Conservation (phyloP, 2,329 filamentous ascomycete genomes). For the Aspergillus sp. region DNA sequence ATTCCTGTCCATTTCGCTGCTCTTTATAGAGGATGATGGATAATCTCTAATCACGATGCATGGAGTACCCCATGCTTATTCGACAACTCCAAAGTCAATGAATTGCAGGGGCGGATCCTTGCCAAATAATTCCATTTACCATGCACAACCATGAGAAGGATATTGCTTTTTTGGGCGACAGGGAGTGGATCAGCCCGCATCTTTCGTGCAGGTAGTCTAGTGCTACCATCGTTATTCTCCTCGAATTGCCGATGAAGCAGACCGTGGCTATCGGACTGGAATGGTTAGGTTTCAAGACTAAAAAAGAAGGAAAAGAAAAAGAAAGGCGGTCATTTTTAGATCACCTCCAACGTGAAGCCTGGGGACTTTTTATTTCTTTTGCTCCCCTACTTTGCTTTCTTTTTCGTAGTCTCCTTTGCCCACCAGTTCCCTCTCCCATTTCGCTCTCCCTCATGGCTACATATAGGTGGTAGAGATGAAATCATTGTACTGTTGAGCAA, state of each 20-base stretch:
- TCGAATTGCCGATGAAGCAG: slow-evolving; percentile 7
- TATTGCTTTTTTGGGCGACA: slow-evolving; percentile 11
- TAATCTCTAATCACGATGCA: neutral
- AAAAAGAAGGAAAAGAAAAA: neutral
- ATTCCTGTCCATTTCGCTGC: neutral
- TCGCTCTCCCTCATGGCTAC: slow-evolving; percentile 4
- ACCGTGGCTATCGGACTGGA: slow-evolving; percentile 8
- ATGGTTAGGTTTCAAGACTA: slow-evolving; percentile 6
- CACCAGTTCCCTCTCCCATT: slow-evolving; percentile 2
- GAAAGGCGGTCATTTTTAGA: neutral
- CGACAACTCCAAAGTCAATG: slow-evolving; percentile 2
- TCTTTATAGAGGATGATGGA: neutral
- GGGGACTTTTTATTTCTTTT: neutral
- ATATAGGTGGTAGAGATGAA: slow-evolving; percentile 18
- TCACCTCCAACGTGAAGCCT: slow-evolving; percentile 7
- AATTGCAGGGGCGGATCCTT: slow-evolving; percentile 14
- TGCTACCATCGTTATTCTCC: slow-evolving; percentile 10
- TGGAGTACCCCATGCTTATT: slow-evolving; percentile 6
- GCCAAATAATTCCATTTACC: slow-evolving; percentile 17
- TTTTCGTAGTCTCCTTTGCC: slow-evolving; percentile 2
- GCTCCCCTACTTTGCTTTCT: slow-evolving; percentile 1
- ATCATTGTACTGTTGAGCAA: neutral
- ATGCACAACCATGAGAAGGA: slow-evolving; percentile 13
- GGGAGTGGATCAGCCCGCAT: slow-evolving; percentile 19
- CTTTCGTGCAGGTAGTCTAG: slow-evolving; percentile 21